phyloP scores from a whole-genome alignment of 495 filamentous ascomycete genomes.

The Trichoderma erinaceum region DNA sequence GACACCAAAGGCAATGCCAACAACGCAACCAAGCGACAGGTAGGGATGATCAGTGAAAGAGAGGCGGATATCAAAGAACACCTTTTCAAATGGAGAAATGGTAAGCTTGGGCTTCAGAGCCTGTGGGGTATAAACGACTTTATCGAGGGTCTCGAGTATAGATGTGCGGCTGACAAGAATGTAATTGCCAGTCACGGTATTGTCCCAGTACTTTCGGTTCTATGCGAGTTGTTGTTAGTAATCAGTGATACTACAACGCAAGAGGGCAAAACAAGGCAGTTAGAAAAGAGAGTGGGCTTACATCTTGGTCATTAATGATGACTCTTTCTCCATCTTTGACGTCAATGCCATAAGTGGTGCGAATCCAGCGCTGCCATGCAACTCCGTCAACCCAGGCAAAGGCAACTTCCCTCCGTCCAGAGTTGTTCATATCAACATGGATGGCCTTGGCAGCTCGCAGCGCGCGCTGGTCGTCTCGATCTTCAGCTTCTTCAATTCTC shows the following conservation, averaged over 20 bases:
- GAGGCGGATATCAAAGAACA: conserved; percentile 69
- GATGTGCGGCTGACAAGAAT: conserved; percentile 89
- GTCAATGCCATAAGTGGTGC: conserved; percentile 87
- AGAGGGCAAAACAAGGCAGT: not conserved
- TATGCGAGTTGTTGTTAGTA: conserved; percentile 30
- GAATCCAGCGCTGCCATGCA: conserved; percentile 96
- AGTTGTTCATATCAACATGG: conserved; percentile 78
- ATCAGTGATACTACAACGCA: conserved; percentile 12
- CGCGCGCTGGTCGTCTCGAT: conserved; percentile 83
- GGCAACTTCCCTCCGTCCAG: conserved; percentile 78
- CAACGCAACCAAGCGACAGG: conserved; percentile 56
- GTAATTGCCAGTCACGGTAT: conserved; percentile 74
- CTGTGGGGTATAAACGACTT: conserved; percentile 63
- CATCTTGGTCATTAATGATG: conserved; percentile 95
- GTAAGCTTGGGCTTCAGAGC: conserved; percentile 85
- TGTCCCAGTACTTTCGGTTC: conserved; percentile 94
- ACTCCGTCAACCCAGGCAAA: conserved; percentile 99
- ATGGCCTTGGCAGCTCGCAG: conserved; percentile 85
- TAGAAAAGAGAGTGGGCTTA: conserved; percentile 42
- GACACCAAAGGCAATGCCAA: conserved; percentile 45
- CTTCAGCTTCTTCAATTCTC: conserved; percentile 92
- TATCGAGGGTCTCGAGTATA: conserved; percentile 88
- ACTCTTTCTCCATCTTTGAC: conserved; percentile 80
- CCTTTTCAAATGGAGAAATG: conserved; percentile 64
- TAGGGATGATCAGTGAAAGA: conserved; percentile 67